phyloP scores from a whole-genome alignment of 805 yeast species.

The Kurtzmaniella cleridarum region DNA sequence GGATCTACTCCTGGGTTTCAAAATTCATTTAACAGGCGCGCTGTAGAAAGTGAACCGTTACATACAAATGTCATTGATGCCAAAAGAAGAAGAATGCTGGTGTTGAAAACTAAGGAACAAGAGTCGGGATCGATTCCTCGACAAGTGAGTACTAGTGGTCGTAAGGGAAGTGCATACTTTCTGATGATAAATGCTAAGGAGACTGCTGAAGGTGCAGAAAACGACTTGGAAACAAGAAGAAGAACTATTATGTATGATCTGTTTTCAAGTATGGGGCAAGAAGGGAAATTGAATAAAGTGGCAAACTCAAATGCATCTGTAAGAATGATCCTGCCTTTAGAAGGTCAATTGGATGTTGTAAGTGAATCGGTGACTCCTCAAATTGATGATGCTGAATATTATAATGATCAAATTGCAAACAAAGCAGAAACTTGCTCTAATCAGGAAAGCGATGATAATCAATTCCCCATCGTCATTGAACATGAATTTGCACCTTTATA shows the following conservation, averaged over 20 bases:
- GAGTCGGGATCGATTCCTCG: background rate
- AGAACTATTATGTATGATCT: slow-evolving; percentile 1
- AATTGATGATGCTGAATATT: background rate
- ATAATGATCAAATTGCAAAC: background rate
- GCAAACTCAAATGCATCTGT: background rate
- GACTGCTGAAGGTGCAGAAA: background rate
- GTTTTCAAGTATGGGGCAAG: background rate
- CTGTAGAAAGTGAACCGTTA: too few relatives aligned
- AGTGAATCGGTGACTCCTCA: background rate
- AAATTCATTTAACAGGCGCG: background rate
- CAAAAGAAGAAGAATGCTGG: background rate
- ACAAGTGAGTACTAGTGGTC: too few relatives aligned
- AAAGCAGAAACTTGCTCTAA: background rate
- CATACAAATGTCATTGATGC: background rate
- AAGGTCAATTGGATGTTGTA: slow-evolving; percentile 1
- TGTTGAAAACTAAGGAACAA: background rate
- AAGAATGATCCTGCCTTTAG: slow-evolving; percentile 2
- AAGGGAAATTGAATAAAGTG: background rate
- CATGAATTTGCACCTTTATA: slow-evolving; percentile 31
- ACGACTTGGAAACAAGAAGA: slow-evolving; percentile 3
- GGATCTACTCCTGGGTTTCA: background rate
- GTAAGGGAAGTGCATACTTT: background rate
- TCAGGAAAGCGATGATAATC: background rate
- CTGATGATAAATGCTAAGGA: background rate
- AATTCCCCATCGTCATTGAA: slow-evolving; percentile 15